A percentile compares a stretch with the other conserved stretches of the same genome.
Conservation (phyloP, 352 stramenopile species). For the Plasmopara halstedii region DNA sequence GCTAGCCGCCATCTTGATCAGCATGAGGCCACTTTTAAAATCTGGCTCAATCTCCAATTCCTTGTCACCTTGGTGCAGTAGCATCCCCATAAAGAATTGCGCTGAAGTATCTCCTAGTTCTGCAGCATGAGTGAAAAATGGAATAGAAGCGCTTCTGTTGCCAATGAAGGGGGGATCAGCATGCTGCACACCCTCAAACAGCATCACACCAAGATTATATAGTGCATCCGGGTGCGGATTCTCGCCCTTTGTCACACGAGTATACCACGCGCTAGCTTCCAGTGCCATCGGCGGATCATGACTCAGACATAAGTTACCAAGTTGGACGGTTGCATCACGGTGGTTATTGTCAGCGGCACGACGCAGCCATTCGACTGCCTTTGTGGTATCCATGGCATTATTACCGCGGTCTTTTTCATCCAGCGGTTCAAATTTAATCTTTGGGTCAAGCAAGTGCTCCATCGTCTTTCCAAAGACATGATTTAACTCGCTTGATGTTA, state of each 20-base stretch:
- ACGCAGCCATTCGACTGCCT: conserved; percentile 74
- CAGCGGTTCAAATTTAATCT: conserved; percentile 41
- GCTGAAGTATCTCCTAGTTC: conserved; percentile 70
- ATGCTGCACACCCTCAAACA: conserved; percentile 68
- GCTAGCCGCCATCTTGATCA: conserved; percentile 66
- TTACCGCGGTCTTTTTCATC: conserved; percentile 13
- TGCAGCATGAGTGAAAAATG: conserved; percentile 71
- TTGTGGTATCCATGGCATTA: conserved; percentile 39
- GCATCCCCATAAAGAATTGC: conserved; percentile 82
- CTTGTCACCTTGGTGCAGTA: conserved; percentile 70
- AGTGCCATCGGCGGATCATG: conserved; percentile 69
- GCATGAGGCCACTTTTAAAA: conserved; percentile 54
- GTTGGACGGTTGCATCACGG: conserved; percentile 68
- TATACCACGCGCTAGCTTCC: conserved; percentile 71
- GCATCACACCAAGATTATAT: conserved; percentile 78
- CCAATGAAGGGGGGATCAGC: conserved; percentile 51
- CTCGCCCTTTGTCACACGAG: conserved; percentile 38
- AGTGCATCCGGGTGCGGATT: conserved; percentile 70
- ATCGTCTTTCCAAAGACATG: conserved; percentile 66
- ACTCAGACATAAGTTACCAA: conserved; percentile 74
- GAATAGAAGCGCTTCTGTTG: conserved; percentile 53
- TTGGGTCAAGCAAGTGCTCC: conserved; percentile 58
- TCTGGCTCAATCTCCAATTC: conserved; percentile 60
- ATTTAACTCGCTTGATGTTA: conserved; percentile 49
- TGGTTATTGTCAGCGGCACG: conserved; percentile 69